Conservation (phyloP, 371 early-diverging fungal species). For the Gilbertella persicaria region DNA sequence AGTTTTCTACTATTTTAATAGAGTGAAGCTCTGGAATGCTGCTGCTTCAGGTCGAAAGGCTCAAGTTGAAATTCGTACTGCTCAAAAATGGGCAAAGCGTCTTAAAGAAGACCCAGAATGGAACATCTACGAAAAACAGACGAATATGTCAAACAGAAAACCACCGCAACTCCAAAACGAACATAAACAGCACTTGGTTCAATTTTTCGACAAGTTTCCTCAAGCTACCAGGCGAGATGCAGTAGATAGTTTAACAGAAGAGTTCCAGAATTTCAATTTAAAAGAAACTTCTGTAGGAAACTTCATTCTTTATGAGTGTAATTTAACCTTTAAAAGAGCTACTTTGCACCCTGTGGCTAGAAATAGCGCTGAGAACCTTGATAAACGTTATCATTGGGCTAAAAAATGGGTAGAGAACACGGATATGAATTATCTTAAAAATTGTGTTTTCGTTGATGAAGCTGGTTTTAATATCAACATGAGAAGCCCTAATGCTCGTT, state of each 20-base stretch:
- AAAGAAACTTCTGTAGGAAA: slow-evolving; percentile 6
- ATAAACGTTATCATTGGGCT: not conserved
- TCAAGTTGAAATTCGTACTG: slow-evolving; percentile 4
- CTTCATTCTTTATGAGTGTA: slow-evolving; percentile 14
- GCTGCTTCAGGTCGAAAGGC: slow-evolving; percentile 8
- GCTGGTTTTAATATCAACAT: slow-evolving; percentile 14
- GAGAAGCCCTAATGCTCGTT: slow-evolving; percentile 1
- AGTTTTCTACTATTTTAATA: slow-evolving; percentile 9
- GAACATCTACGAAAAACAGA: slow-evolving; percentile 20
- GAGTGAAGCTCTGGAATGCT: slow-evolving; percentile 11
- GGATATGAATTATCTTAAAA: slow-evolving; percentile 8
- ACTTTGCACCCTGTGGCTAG: slow-evolving; percentile 3
- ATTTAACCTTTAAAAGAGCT: slow-evolving; percentile 8
- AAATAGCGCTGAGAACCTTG: slow-evolving; percentile 2
- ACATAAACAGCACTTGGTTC: slow-evolving; percentile 13
- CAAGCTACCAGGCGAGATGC: slow-evolving; percentile 13
- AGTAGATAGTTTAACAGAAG: slow-evolving; percentile 6
- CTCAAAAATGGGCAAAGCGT: slow-evolving; percentile 14
- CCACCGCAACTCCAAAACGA: slow-evolving; percentile 9
- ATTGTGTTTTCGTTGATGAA: slow-evolving; percentile 13
- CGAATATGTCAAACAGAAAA: slow-evolving; percentile 9
- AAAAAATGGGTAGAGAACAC: slow-evolving; percentile 7
- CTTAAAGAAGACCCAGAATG: slow-evolving; percentile 16
- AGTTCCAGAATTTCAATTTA: slow-evolving; percentile 7
- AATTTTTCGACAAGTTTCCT: slow-evolving; percentile 11